Base-by-base conservation (phyloP, 176 grass and related monocot species). In the Oropetium thomaeum region DNA sequence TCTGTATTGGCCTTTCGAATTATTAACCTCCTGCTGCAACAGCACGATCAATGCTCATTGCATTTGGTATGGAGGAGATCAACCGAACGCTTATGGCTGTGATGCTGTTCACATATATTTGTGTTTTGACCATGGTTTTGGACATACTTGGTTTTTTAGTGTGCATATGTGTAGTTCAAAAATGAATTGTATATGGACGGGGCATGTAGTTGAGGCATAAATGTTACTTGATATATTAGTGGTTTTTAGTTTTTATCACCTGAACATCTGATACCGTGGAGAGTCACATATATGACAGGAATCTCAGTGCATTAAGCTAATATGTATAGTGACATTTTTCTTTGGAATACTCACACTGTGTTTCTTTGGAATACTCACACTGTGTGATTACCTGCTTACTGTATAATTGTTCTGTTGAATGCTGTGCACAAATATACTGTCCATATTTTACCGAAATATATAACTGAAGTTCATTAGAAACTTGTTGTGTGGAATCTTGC, bases 11-110 rank as follows among this genome's bases (percentile, higher is more conserved):
- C 9, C 19, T 14, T 3, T 37, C 35, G 43, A 34, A 19, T 5
- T 84, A 16, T 13, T 69, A 58, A 63, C 0, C 1, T 40, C 12
- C 44, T 3, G 63, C 28, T 70, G 39, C 7, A 70, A 70, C 51
- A 58, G 41, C 23, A 35, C 65, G 47, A 70, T 64, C 20, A 42
- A n/a, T 19, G 12, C 43, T 52, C 53, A 83, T 37, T 43, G 28
- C 61, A 38, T 62, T 68, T 79, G 32, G 69, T 59, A 8, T 58
- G 35, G 23, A 33, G 60, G 34, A 71, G 61, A 81, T 76, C 57
- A 58, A 58, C 38, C 23, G 28, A 62, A n/a, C n/a, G 28, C 34
- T 7, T 29, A 71, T 72, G 34, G 67, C 35, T 71, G 30, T 51
- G 47, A 55, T 42, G 58, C 13, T 71, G 45, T 31, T 62, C 42